Base-by-base conservation (phyloP, 1,139 yeast species). In the Geotrichum carabidarum region DNA sequence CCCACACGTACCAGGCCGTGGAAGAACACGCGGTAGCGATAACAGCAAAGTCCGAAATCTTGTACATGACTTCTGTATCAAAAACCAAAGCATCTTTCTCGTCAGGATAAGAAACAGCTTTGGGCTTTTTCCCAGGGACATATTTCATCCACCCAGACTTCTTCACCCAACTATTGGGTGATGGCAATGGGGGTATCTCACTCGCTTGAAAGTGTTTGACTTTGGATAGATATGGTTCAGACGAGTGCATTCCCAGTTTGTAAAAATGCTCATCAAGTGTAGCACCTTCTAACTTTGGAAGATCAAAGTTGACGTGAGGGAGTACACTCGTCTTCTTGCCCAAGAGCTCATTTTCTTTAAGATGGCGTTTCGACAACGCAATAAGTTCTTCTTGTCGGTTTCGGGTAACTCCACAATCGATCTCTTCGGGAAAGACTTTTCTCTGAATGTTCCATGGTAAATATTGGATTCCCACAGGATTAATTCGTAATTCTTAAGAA, bases 1-100 rank as follows among this genome's bases (percentile, higher is more conserved):
- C 83, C 99, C 99, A 94, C 0, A 84, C 84, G 67, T 91, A 94
- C 96, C 98, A 90, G 0, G 97, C 96, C 17, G 78, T 73, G 0
- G 77, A 67, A 0, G 96, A 82, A 1, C 79, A 84, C 8, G 97
- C 95, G 0, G 89, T 81, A 1, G 96, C 96, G 70, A 94, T 67
- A 0, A 87, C 82, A 0, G 98, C 83, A 67, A 82, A 90, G 8
- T 79, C 80, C 0, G 94, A 81, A 1, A 80, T 68, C 60, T 88
- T 84, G 71, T 89, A 91, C 66, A 91, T 67, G 0, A 86, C 89
- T 68, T 94, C 99, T 7, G 88, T 93, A 69, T 94, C 99, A 68
- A 93, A 93, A 0, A 86, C 91, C 22, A 91, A 67, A 5, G 80
- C 81, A 30, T 77, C 73, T 40, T 79, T 81, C 55, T 82, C 83